Evolutionary conservation across 495 filamentous ascomycete genomes (phyloP), one percentile per base, ranked within the genome.

Genomic region (Aspergillus funiculosus): DNA sequence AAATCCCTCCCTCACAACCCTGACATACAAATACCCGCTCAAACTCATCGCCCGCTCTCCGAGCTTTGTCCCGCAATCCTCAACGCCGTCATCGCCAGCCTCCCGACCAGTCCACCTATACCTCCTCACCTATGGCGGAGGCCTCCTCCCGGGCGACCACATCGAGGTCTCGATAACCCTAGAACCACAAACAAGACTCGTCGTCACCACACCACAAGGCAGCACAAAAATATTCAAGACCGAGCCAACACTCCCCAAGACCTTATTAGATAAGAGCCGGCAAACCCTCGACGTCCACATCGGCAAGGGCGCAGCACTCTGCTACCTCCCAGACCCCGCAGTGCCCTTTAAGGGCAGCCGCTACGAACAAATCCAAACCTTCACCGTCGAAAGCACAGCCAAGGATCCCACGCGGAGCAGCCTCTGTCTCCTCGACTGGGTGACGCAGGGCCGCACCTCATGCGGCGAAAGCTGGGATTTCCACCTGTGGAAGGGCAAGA

Each of bases 161-260:
- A 83, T 96, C 54, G 69, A 82, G 50, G 81, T 98, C 39, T 64
- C 63, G 15, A 67, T 96, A 37, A 74, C 75, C 3, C 69, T 95
- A 17, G 79, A 80, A 14, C 54, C 73, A 0, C 57, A 61, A 4
- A 82, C 87, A 0, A 81, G 82, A 46, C 76, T 98, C 27, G 82
- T 84, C 30, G 78, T 96, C 14, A 86, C 89, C 28, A 97, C 92
- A 0, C 69, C 69, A 11, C 92, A 97, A 69, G 92, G 92, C 27
- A 86, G 86, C 71, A 97, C 92, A 34, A 97, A 96, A 67, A 81
- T 98, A 61, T 98, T 94, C 77, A 88, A 87, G 53, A 82, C 87
- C 3, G 68, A 77, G 7, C 61, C 67, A 51, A 54, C 43, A 53
- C 53, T 45, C 56, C 58, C 63, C 52, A 24, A 27, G 43, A 36